Base-by-base conservation (phyloP, 495 filamentous ascomycete genomes). In the Penicillium crystallinum region DNA sequence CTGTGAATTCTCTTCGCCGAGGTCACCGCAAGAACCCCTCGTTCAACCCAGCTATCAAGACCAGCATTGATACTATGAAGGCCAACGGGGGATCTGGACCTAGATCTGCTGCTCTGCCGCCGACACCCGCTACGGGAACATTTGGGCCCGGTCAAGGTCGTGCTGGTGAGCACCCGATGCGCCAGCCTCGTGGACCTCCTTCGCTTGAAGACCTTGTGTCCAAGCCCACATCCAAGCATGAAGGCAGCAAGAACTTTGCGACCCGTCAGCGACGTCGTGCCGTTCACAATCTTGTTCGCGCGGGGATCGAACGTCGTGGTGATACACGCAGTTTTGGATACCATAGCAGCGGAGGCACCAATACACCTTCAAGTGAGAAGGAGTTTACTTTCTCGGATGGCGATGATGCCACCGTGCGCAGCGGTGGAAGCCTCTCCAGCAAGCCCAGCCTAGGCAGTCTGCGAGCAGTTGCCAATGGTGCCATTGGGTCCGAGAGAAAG, bases 201-300 rank as follows among this genome's bases (percentile, higher is more conserved):
- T 82, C 88, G 2, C 77, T 97, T 38, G 95, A 99, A 57, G 92
- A 99, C 68, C 83, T 99, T 49, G 79, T 85, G 53, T 82, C 85
- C 22, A 91, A 90, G 70, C 93, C 93, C 6, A 99, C 93, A 4
- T 85, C 89, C 39, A 96, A 91, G 71, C 85, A 93, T 56, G 92
- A 96, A 62, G 93, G 95, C 31, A 96, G 92, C 82, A 95, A 96
- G 80, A 99, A 99, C 73, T 99, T 99, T 70, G 86, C 89, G 17
- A 86, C 90, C 29, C 92, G 92, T 55, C 91, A 93, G 61, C 91
- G 93, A 42, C 91, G 92, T 54, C 88, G 86, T 59, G 95, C 95
- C 14, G 83, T 98, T 38, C 85, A 87, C 73, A 96, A 89, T 61
- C 78, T 98, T 41, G 88, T 97, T 43, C 88, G 89, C 56, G 91